Conservation (phyloP, 257 asterid species). For the Henckelia pumila region DNA sequence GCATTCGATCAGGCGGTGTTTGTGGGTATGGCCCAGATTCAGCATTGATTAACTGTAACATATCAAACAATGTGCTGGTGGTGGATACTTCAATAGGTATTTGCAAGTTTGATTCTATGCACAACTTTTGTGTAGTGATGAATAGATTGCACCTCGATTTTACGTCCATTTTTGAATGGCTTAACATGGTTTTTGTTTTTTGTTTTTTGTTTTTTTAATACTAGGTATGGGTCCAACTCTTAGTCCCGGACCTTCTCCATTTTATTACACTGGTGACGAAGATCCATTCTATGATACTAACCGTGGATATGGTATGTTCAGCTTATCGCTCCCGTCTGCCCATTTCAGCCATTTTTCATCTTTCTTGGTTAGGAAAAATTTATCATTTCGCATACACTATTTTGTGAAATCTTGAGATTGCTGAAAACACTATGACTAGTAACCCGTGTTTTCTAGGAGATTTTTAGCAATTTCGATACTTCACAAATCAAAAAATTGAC, state of each 20-base stretch:
- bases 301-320: background rate
- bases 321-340: background rate
- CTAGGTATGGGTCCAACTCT: background rate
- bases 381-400: no score
- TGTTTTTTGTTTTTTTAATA: background rate
- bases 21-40: slow-evolving; percentile 33
- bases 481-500: slow-evolving; percentile 5
- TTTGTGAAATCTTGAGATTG: no score
- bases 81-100: background rate
- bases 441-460: no score
- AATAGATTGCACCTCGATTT: background rate
- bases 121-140: background rate
- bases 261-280: background rate
- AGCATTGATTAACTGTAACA: slow-evolving; percentile 22
- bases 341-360: background rate
- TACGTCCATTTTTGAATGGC: background rate
- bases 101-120: slow-evolving; percentile 5
- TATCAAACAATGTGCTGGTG: background rate
- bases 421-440: no score
- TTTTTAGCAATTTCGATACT: no score
- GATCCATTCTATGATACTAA: background rate
- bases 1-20: slow-evolving; percentile 7
- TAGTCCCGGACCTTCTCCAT: background rate
- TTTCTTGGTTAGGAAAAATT: no score
- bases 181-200: background rate